phyloP scores from a whole-genome alignment of 2,329 filamentous ascomycete species.

The Diaporthe citrichinensis region DNA sequence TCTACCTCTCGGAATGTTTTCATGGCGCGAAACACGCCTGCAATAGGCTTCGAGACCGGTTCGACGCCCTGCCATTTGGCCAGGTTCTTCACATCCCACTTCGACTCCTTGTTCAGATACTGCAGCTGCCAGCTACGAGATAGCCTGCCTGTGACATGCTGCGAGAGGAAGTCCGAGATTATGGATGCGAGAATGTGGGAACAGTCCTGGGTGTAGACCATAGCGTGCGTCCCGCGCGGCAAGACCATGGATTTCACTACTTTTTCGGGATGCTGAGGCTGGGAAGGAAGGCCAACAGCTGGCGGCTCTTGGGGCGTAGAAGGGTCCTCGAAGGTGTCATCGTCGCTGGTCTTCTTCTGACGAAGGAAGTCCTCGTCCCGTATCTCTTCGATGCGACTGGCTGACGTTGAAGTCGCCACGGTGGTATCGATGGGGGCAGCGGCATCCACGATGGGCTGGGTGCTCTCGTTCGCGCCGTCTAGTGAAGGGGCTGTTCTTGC shows the following conservation, averaged over 20 bases:
- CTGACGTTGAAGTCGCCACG: slow-evolving; percentile 45
- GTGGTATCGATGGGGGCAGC: slow-evolving; percentile 62
- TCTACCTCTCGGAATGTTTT: slow-evolving; percentile 95
- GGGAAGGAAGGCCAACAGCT: slow-evolving; percentile 59
- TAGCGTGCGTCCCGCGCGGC: slow-evolving; percentile 82
- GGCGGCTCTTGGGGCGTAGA: slow-evolving; percentile 61
- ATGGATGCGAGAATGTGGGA: slow-evolving; percentile 84
- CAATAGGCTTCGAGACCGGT: slow-evolving; percentile 85
- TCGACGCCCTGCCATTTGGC: slow-evolving; percentile 88
- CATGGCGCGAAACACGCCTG: slow-evolving; percentile 85
- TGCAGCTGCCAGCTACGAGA: slow-evolving; percentile 92
- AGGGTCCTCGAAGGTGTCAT: slow-evolving; percentile 59
- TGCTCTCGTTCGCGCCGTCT: slow-evolving; percentile 39
- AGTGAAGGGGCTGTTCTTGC: slow-evolving; percentile 43
- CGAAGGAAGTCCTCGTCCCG: slow-evolving; percentile 55
- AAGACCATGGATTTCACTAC: slow-evolving; percentile 79
- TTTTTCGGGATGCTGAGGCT: slow-evolving; percentile 63
- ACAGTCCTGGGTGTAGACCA: slow-evolving; percentile 84
- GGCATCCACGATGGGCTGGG: slow-evolving; percentile 58
- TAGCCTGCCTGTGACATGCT: slow-evolving; percentile 82
- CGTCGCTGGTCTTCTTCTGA: slow-evolving; percentile 40
- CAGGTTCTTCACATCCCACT: slow-evolving; percentile 98
- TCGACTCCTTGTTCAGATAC: slow-evolving; percentile 86
- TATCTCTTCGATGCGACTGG: slow-evolving; percentile 55
- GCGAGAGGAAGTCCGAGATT: slow-evolving; percentile 84